A percentile compares a stretch with the other conserved stretches of the same genome.
These are phyloP conservation scores for Myxozyma neotropica DNA, from an alignment of 805 yeast species.

Conservation along the genomic window DNA sequence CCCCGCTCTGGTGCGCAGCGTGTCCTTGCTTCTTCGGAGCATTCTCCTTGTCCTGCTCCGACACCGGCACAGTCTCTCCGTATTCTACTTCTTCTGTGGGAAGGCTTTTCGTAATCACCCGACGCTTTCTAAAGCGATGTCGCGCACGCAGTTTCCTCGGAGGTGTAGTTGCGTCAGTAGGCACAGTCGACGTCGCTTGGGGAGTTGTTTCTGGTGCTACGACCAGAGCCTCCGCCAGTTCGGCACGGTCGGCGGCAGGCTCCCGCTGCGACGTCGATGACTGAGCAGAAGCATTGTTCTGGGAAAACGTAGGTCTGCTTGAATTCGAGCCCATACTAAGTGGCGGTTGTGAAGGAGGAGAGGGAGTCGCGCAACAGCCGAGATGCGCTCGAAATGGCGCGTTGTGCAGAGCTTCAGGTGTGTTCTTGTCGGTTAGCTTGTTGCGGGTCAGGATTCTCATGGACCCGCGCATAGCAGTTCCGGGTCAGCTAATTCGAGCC, in stretches of 20 bases:
- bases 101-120: background rate
- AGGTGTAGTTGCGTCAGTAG: background rate
- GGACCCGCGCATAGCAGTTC: background rate
- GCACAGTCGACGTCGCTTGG: background rate
- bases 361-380: background rate
- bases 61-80: background rate
- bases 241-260: background rate
- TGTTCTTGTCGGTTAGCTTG: background rate
- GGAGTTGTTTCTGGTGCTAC: too few relatives aligned
- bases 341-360: background rate
- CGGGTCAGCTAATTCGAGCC: background rate
- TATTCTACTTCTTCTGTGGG: background rate
- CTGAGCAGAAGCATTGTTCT: background rate
- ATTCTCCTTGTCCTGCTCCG: too few relatives aligned
- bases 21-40: too few relatives aligned
- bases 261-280: background rate
- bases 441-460: background rate
- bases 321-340: constrained; percentile 1
- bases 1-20: too few relatives aligned
- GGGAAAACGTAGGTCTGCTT: background rate
- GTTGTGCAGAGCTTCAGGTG: too few relatives aligned
- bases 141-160: background rate
- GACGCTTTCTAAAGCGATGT: constrained; percentile 5
- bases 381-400: background rate
- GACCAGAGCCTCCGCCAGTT: too few relatives aligned